phyloP scores from a whole-genome alignment of 306 rosid genomes.

The Trichosanthes truncata region DNA sequence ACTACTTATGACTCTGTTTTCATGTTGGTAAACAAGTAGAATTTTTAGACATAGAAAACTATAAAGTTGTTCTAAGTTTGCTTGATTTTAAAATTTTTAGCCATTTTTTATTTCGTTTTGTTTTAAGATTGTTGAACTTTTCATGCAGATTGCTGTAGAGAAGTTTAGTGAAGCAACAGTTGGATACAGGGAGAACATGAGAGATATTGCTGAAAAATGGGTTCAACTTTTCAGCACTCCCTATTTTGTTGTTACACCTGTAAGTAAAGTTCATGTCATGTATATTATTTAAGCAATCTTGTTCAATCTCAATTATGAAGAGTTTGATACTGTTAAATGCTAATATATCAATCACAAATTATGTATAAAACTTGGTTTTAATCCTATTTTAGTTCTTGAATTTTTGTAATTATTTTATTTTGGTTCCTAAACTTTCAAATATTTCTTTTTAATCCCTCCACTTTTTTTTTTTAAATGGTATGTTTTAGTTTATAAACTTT shows the following conservation, averaged over 20 bases:
- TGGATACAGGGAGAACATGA: constrained; percentile 55
- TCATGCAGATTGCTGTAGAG: constrained; percentile 66
- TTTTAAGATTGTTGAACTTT: background rate
- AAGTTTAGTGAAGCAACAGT: constrained; percentile 96
- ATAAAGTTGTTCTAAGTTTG: background rate
- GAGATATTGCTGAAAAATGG: constrained; percentile 77
- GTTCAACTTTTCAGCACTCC: constrained; percentile 78
- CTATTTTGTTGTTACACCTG: constrained; percentile 71
- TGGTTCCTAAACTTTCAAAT: background rate
- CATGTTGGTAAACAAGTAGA: background rate
- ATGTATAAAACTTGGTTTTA: background rate
- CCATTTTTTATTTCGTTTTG: background rate
- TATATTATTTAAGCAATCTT: background rate
- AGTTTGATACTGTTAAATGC: background rate
- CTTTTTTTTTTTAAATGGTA: background rate
- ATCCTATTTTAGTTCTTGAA: background rate
- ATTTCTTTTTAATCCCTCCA: background rate
- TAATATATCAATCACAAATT: background rate
- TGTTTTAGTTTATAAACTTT: background rate
- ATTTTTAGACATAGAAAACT: background rate
- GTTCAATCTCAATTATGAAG: background rate
- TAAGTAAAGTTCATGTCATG: constrained; percentile 36
- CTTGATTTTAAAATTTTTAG: background rate
- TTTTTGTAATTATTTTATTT: background rate
- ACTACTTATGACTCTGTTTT: background rate